Evolutionary conservation across 2,329 filamentous ascomycete genomes (phyloP).

Genomic region (Fusarium burgessii): DNA sequence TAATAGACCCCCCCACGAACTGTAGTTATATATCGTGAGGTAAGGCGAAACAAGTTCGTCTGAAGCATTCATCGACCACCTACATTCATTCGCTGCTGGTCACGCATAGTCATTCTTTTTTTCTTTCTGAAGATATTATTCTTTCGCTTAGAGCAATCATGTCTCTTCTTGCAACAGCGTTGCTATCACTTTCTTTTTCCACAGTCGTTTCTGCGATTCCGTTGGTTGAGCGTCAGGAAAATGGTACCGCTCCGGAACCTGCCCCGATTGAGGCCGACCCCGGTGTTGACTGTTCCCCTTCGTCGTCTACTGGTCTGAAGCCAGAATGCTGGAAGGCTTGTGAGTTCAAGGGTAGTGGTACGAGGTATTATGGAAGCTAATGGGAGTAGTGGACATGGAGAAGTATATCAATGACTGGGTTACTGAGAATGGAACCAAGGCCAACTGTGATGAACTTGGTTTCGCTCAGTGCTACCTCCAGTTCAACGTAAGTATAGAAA

Average conservation of each 20-base stretch:
- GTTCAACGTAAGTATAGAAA: not conserved
- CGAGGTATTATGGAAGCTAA: not conserved
- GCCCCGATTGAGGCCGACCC: not conserved
- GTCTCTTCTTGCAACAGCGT: slow-evolving; percentile 6
- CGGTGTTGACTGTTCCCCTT: slow-evolving; percentile 11
- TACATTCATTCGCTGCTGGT: slow-evolving; percentile 9
- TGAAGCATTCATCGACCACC: not conserved
- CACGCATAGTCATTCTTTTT: not conserved
- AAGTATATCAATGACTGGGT: slow-evolving; percentile 31
- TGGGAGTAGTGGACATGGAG: slow-evolving; percentile 15
- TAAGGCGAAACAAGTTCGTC: not conserved
- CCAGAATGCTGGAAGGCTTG: slow-evolving; percentile 24
- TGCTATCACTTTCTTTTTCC: slow-evolving; percentile 10
- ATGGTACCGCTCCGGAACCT: not conserved
- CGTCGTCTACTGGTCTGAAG: slow-evolving; percentile 17
- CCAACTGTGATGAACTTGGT: slow-evolving; percentile 13
- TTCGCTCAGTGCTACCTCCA: slow-evolving; percentile 27
- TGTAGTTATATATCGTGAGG: slow-evolving; percentile 4
- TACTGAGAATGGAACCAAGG: slow-evolving; percentile 11
- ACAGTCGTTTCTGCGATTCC: slow-evolving; percentile 15
- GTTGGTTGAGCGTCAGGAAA: slow-evolving; percentile 6
- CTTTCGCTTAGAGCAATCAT: slow-evolving; percentile 16
- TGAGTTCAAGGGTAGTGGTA: rapidly evolving
- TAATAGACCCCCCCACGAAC: not conserved
- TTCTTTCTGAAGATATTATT: not conserved